phyloP scores from a whole-genome alignment of 805 yeast species.

The Pichia heedii region DNA sequence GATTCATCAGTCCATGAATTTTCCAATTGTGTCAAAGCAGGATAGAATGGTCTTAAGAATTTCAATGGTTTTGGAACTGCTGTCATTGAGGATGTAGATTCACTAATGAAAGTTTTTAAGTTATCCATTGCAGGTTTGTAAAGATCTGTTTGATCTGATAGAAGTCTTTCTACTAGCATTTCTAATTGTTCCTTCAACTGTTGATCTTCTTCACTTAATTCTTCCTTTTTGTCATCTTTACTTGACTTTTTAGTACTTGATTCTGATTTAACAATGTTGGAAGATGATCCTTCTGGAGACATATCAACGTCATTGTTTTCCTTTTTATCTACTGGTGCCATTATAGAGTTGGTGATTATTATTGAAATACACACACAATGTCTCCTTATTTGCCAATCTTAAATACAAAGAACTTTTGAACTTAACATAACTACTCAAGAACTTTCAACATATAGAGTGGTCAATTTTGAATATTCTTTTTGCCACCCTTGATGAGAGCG shows the following conservation, averaged over 20 bases:
- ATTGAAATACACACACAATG: too few species aligned
- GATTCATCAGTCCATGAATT: constrained; percentile 48
- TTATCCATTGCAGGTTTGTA: constrained; percentile 57
- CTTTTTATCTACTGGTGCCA: constrained; percentile 20
- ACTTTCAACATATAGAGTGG: too few species aligned
- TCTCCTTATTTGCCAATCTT: not conserved
- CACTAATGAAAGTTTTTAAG: constrained; percentile 71
- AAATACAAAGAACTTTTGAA: not conserved
- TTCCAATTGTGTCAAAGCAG: constrained; percentile 54
- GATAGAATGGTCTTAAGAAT: constrained; percentile 83
- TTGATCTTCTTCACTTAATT: constrained; percentile 87
- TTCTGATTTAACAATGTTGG: constrained; percentile 2
- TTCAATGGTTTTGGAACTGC: constrained; percentile 99
- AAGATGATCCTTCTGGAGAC: not conserved
- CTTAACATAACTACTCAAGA: too few species aligned
- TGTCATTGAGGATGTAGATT: constrained; percentile 96
- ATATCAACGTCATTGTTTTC: constrained; percentile 5
- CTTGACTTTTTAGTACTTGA: constrained; percentile 8
- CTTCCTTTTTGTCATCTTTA: constrained; percentile 36
- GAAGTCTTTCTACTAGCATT: constrained; percentile 70
- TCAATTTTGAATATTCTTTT: too few species aligned
- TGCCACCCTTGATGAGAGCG: too few species aligned
- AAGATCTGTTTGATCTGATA: constrained; percentile 41
- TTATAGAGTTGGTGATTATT: too few species aligned
- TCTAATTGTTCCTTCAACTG: constrained; percentile 83